Percentiles rank a stretch among this genome's conserved stretches.
Conservation (phyloP, 176 grass and related monocot genomes). For the Oryza officinalis region DNA sequence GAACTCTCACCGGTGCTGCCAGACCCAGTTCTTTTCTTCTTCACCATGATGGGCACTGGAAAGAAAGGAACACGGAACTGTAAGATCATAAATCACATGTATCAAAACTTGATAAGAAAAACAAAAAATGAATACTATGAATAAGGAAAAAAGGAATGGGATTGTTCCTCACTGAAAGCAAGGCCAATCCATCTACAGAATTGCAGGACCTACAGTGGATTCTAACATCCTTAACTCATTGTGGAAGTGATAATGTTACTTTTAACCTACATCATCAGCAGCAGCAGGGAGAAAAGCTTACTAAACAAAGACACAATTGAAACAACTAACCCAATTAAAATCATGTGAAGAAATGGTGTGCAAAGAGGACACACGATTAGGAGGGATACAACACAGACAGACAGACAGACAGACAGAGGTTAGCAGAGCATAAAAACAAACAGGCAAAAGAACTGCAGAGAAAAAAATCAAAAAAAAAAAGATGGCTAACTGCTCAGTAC, state of each 20-base stretch:
- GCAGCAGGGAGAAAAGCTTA: neutral
- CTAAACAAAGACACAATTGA: neutral
- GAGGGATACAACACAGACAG: neutral
- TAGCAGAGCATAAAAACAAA: neutral
- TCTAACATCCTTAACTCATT: neutral
- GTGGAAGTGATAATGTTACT: neutral
- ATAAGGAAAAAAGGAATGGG: neutral
- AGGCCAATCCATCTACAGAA: neutral
- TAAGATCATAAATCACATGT: neutral
- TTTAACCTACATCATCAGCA: neutral
- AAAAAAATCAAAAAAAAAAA: neutral
- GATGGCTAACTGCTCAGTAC: neutral
- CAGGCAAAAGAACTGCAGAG: neutral
- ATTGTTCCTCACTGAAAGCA: neutral
- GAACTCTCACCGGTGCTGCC: constrained; percentile 52
- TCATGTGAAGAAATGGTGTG: neutral
- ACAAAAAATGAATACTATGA: neutral
- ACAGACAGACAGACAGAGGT: neutral
- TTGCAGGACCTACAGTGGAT: neutral
- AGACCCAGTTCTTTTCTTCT: constrained; percentile 82
- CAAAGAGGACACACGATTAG: neutral
- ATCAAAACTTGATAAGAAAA: constrained; percentile 6
- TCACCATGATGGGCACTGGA: constrained; percentile 63
- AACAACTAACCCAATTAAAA: neutral
- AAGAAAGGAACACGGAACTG: constrained; percentile 22